Evolutionary conservation across 2,329 filamentous ascomycete genomes (phyloP), one percentile per base, ranked within the genome.

Genomic region (Ciborinia camelliae): DNA sequence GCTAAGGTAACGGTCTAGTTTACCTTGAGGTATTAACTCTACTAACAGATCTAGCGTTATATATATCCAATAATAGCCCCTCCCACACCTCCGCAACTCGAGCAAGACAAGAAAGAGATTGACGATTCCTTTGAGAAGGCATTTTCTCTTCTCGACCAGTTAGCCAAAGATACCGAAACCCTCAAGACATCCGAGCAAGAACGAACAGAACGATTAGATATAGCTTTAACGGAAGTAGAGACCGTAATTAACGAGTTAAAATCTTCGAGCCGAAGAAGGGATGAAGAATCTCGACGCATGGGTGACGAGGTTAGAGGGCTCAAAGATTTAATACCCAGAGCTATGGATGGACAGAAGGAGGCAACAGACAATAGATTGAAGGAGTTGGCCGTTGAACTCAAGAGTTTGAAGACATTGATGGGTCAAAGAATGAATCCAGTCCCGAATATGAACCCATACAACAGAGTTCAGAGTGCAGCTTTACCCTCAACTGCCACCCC

Each of bases 81-180:
- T 4, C 95, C 95, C 1, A 99, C 95, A 1, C 91, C 92, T 12
- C 92, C 96, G 64, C 92, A 96, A 74, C 82, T 99, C 12, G 92
- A 97, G 74, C 90, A 96, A 76, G 95, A 99, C 77, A 99, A 99
- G 78, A 87, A 91, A 68, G 86, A 87, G 47, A 93, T 99, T 65
- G 93, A 98, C 76, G 92, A 93, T 69, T 90, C 94, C 66, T 99
- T 99, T 77, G 90, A 95, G 71, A 91, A 90, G 73, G 92, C 94
- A 2, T 99, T 99, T 76, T 82, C 89, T 23, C 84, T 98, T 18
- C 88, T 99, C 14, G 95, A 99, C 66, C 95, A 98, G 75, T 84
- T 99, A 1, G 86, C 91, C 45, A 90, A 91, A 71, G 96, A 99
- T 76, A 99, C 95, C 0, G 87, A 92, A 62, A 85, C 87, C 10